Evolutionary conservation across 345 rosid genomes (phyloP), one percentile per base, ranked within the genome.

Genomic region (Raphanus raphanistrum): DNA sequence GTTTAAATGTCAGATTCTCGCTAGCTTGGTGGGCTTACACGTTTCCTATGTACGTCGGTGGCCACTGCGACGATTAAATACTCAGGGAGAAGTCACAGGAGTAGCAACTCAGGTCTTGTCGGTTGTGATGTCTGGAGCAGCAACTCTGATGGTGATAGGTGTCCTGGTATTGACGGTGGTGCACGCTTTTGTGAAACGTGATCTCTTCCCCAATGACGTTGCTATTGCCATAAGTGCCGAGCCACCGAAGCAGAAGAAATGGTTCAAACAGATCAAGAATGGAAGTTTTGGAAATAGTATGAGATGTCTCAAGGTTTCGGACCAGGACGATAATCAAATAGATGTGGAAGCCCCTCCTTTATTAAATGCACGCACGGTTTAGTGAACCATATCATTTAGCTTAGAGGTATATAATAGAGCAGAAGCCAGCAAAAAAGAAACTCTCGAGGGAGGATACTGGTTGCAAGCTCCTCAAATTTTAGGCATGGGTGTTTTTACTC

Each of bases 1-100:
- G 43, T 2, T 74, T 15, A 26, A 71, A 55, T 63, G 31, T 17
- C 76, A 93, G 93, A 88, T 92, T 94, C 79, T 92, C 97, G 31
- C 73, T 88, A 82, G 90, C 97, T 62, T 90, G 97, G 97, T 94
- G 98, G 97, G 98, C 97, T 5, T 94, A 90, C 76, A 92, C 97
- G 16, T 92, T 94, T 76, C 93, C 98, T 0, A 90, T 85, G 91
- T n/a, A 87, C 91, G 1, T 84, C 89, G 2, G 91, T 90, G 13
- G 93, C 93, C 35, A 84, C 85, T 60, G 86, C 94, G 28, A 89
- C 94, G n/a, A 87, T 88, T 13, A 82, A 81, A 57, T 91, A 88
- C 76, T 86, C 92, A 52, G n/a, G 83, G 77, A 2, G 87, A 83
- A 83, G 90, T 87, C 1, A 81, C 81, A 5, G 84, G 82, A 36